Evolutionary conservation across 1,284 basidiomycete species (phyloP).

Genomic region (Xerocomus minutiporus): DNA sequence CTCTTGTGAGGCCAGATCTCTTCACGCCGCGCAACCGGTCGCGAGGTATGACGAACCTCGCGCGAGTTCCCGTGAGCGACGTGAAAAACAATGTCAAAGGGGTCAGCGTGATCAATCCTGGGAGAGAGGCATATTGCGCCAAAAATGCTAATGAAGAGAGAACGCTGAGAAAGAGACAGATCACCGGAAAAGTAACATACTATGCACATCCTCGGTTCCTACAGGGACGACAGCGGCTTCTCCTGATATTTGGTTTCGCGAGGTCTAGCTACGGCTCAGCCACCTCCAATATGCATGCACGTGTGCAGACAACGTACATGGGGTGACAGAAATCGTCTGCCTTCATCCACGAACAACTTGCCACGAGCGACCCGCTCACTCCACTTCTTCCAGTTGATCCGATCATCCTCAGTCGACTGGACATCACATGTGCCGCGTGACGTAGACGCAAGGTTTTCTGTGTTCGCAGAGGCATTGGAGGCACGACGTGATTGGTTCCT

Average conservation of each 20-base stretch:
- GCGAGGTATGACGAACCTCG: conserved; percentile 46
- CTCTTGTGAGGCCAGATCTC: conserved; percentile 51
- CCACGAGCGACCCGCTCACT: conserved; percentile 43
- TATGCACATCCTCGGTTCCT: conserved; percentile 33
- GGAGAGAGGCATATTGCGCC: conserved; percentile 50
- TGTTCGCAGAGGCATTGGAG: conserved; percentile 10
- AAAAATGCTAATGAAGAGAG: conserved; percentile 46
- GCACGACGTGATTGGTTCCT: conserved; percentile 3
- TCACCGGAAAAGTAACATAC: conserved; percentile 31
- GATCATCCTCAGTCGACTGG: conserved; percentile 6
- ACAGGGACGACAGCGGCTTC: not conserved
- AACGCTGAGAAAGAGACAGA: not conserved
- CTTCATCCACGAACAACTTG: conserved; percentile 41
- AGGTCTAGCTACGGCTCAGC: conserved; percentile 13
- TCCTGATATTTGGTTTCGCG: not conserved
- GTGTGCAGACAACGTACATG: conserved; percentile 29
- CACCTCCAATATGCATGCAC: not conserved
- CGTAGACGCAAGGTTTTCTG: conserved; percentile 3
- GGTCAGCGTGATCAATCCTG: conserved; percentile 58
- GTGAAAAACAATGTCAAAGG: conserved; percentile 49
- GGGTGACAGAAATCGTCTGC: conserved; percentile 39
- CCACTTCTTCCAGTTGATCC: conserved; percentile 54
- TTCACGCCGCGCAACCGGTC: conserved; percentile 50
- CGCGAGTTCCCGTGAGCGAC: conserved; percentile 42
- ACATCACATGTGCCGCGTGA: conserved; percentile 7